Conservation (phyloP, 2,329 filamentous ascomycete species). For the Atkinsonella hypoxylon region DNA sequence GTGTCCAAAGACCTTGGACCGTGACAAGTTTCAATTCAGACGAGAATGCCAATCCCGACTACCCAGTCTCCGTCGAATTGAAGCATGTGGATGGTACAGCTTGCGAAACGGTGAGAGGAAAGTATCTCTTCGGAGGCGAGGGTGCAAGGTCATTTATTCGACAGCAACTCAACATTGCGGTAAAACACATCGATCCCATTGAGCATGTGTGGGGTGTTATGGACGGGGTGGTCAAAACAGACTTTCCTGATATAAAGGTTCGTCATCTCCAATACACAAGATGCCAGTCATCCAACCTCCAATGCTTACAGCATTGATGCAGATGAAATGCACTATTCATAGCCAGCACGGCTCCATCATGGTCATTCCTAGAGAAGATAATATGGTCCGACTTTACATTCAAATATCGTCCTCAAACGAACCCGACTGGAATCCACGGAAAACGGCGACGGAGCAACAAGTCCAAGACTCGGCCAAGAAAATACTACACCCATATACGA, state of each 20-base stretch:
- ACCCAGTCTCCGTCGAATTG: constrained; percentile 70
- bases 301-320: background rate
- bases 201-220: constrained; percentile 67
- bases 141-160: constrained; percentile 57
- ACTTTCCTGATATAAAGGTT: constrained; percentile 68
- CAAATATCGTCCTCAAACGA: constrained; percentile 53
- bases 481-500: constrained; percentile 54
- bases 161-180: constrained; percentile 53
- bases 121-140: constrained; percentile 62
- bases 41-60: constrained; percentile 43
- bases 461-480: constrained; percentile 54
- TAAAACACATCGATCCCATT: constrained; percentile 60
- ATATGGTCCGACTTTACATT: constrained; percentile 59
- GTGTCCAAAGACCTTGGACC: constrained; percentile 53
- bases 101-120: constrained; percentile 54
- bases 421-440: constrained; percentile 47
- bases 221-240: constrained; percentile 58
- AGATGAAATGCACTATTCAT: constrained; percentile 68
- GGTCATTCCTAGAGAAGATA: constrained; percentile 62
- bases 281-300: constrained; percentile 26
- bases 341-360: constrained; percentile 64
- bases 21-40: constrained; percentile 50
- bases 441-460: constrained; percentile 49
- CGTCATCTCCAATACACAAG: constrained; percentile 5
- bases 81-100: constrained; percentile 63